Evolutionary conservation across 805 yeast genomes (phyloP), one percentile per base, ranked within the genome.

Genomic region (Metschnikowia vanudenii): DNA sequence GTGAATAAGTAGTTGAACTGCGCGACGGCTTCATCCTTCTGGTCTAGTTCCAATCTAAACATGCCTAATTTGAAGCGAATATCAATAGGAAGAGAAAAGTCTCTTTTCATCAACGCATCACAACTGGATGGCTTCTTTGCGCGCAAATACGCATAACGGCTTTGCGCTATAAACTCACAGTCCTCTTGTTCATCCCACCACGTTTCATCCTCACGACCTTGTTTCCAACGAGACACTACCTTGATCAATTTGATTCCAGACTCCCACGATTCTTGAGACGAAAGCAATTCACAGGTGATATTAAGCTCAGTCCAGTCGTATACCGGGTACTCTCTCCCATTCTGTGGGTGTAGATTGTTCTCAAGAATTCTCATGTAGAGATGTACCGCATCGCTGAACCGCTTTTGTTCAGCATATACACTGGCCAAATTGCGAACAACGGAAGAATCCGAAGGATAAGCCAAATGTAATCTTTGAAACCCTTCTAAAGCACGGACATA

Each of bases 281-380:
- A 74, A 57, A 86, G 85, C 32, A 92, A 69, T 57, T 94, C 98
- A 8, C 87, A 77, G 36, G 92, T 69, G 49, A 89, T 88, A 57
- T 94, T 92, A 39, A 92, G 72, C 49, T 88, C 91, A 0, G 96
- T 85, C 96, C 96, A 94, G 40, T 82, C 89, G 62, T 92, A 94
- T 18, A 64, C 63, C 1, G 88, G 75, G 53, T 47, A 46, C 39
- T 76, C 74, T 34, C 57, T 58, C 37, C 59, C 59, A 45, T 51
- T 55, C 41, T 46, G 54, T 41, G 67, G 67, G 42, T 63, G 57
- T 30, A 78, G 75, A 60, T 88, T 87, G 40, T 76, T 75, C 32
- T 83, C 84, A 43, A 84, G 74, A 10, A 85, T 74, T 29, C 76
- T 78, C 63, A 79, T 72, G 61, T 88, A 89, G 60, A 86, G 72